Base-by-base conservation (phyloP, 148 eudicot genomes). In the Spergularia marina region DNA sequence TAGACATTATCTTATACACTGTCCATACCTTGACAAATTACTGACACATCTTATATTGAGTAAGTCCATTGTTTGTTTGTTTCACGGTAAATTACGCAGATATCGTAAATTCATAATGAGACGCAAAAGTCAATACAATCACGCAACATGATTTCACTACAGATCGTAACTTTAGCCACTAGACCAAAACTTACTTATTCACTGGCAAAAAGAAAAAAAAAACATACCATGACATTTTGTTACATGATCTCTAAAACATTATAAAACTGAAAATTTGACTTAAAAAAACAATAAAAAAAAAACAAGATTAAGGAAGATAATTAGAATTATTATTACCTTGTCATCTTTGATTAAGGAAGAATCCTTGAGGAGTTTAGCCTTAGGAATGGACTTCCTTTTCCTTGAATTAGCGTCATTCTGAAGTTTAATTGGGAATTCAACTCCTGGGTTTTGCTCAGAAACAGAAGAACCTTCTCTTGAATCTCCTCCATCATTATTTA, bases 381-480 rank as follows among this genome's bases (percentile, higher is more conserved):
- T 86, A 3, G 89, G 68, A 82, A 75, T 74, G 52, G 94, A 61
- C 76, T 93, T 93, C 72, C 98, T 91, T 81, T 93, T 93, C 74
- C 89, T 89, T 0, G 82, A 84, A 81, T 72, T 87, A 9, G 64
- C 78, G 70, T 84, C 87, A 85, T 25, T 84, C 20, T 85, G 85
- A 79, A 47, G 60, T 74, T 77, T 87, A 51, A 79, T 21, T 12
- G 76, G 85, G 62, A 51, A 68, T 76, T 80, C 84, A 63, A 77
- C 88, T 80, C 47, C 88, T 54, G 88, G 82, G 85, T 83, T 93
- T 77, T 89, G 96, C 79, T 93, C 98, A 78, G 94, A 89, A 65
- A 91, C 86, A 14, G 96, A 84, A 52, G 96, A 93, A 53, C 83
- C 86, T 80, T 93, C 98, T 62, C 84, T 79, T 5, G 97, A 89